Percentiles rank a stretch among this genome's conserved stretches.
These are phyloP conservation scores for Pueraria montana DNA, from an alignment of 306 rosid genomes.

Conservation along the genomic window DNA sequence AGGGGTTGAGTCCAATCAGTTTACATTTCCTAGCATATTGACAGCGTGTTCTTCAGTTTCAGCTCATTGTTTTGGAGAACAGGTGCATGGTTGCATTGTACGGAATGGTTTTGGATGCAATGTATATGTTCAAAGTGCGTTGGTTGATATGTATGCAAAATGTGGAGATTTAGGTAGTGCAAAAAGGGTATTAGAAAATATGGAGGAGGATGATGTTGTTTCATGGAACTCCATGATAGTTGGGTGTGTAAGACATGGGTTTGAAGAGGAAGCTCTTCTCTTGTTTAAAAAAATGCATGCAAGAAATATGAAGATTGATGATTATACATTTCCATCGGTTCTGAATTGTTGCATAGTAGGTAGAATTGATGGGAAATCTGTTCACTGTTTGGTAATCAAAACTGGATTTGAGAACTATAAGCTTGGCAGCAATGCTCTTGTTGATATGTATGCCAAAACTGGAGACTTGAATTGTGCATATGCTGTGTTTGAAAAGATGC, in stretches of 20 bases:
- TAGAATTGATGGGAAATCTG: slow-evolving; percentile 54
- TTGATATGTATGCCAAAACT: slow-evolving; percentile 87
- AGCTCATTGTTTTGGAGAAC: slow-evolving; percentile 74
- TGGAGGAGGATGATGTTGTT: slow-evolving; percentile 78
- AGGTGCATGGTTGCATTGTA: slow-evolving; percentile 76
- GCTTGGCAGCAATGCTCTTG: slow-evolving; percentile 84
- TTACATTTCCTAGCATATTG: slow-evolving; percentile 85
- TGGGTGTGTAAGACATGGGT: slow-evolving; percentile 81
- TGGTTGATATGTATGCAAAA: slow-evolving; percentile 89
- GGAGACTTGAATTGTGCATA: slow-evolving; percentile 65
- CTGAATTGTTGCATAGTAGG: slow-evolving; percentile 68
- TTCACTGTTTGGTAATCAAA: slow-evolving; percentile 76
- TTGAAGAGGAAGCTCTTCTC: slow-evolving; percentile 68
- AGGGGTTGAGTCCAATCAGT: slow-evolving; percentile 78
- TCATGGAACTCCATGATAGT: slow-evolving; percentile 94
- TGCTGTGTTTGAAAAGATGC: slow-evolving; percentile 65
- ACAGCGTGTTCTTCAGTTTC: slow-evolving; percentile 75
- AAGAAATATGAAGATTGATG: slow-evolving; percentile 73
- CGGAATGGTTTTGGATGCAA: slow-evolving; percentile 77
- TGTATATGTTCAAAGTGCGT: slow-evolving; percentile 81
- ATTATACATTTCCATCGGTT: slow-evolving; percentile 86
- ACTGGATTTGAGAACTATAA: slow-evolving; percentile 76
- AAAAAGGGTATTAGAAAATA: slow-evolving; percentile 58
- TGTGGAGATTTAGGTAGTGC: slow-evolving; percentile 75
- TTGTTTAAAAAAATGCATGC: slow-evolving; percentile 78